These are phyloP conservation scores for Termitomyces sp. DNA, from an alignment of 768 basidiomycete species.

Conservation along the genomic window DNA sequence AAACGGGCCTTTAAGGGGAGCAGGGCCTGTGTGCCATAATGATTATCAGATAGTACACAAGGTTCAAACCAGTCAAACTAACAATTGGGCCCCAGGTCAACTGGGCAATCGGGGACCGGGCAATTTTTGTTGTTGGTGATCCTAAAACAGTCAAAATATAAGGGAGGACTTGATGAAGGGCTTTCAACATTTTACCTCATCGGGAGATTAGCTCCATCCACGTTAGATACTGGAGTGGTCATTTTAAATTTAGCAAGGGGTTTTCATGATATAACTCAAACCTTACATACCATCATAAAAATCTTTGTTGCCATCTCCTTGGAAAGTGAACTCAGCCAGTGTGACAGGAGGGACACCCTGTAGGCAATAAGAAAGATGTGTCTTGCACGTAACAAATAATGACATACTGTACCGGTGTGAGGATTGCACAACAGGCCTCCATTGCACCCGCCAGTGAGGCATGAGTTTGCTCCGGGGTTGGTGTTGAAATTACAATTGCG, in stretches of 20 bases:
- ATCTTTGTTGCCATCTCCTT: constrained; percentile 38
- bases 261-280: neutral
- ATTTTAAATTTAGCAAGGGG: neutral
- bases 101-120: constrained; percentile 42
- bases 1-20: constrained; percentile 40
- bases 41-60: too few species aligned
- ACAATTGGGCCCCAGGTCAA: constrained; percentile 53
- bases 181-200: constrained; percentile 21
- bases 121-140: constrained; percentile 50
- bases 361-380: neutral
- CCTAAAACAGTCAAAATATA: constrained; percentile 2
- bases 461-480: constrained; percentile 50
- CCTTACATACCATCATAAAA: constrained; percentile 55
- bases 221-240: constrained; percentile 41
- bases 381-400: neutral
- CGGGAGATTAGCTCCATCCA: constrained; percentile 62
- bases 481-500: constrained; percentile 58
- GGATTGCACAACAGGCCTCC: constrained; percentile 62
- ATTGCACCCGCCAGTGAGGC: constrained; percentile 65
- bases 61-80: neutral
- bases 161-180: too few species aligned
- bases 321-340: constrained; percentile 64
- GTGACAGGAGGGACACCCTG: constrained; percentile 63
- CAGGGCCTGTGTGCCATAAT: constrained; percentile 28
- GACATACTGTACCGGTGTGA: constrained; percentile 44